These are phyloP conservation scores for Batrachochytrium dendrobatidis DNA, from an alignment of 371 early-diverging fungal species.

Conservation along the genomic window DNA sequence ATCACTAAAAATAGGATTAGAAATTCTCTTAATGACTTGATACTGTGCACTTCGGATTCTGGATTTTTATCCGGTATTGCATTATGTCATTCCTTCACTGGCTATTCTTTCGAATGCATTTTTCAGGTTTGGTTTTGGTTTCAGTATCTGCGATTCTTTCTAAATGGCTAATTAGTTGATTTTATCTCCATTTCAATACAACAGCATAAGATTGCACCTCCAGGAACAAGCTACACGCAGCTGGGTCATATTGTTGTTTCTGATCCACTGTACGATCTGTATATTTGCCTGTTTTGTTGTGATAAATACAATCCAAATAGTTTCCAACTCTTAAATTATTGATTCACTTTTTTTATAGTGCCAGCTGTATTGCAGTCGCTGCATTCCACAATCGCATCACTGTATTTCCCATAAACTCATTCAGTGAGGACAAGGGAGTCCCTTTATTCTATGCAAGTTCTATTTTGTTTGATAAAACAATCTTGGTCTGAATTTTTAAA, in stretches of 20 bases:
- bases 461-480: neutral
- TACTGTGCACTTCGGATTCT: constrained; percentile 4
- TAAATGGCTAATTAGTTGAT: neutral
- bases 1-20: no score
- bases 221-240: neutral
- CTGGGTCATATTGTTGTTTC: constrained; percentile 2
- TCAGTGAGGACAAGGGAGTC: no score
- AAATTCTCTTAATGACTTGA: neutral
- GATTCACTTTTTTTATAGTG: constrained; percentile 1
- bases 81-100: no score
- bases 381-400: neutral
- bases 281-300: neutral
- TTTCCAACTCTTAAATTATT: no score
- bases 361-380: neutral
- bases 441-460: no score
- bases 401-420: neutral
- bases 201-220: neutral
- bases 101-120: neutral
- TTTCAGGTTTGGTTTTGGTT: neutral
- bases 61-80: neutral
- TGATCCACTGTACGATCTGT: constrained; percentile 1
- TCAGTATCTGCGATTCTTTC: neutral
- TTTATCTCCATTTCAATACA: neutral
- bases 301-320: neutral
- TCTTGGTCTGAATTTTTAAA: neutral